Percentiles rank a stretch among this genome's conserved stretches.
These are phyloP conservation scores for Lithospermum erythrorhizon DNA, from an alignment of 257 asterid species.

Conservation along the genomic window DNA sequence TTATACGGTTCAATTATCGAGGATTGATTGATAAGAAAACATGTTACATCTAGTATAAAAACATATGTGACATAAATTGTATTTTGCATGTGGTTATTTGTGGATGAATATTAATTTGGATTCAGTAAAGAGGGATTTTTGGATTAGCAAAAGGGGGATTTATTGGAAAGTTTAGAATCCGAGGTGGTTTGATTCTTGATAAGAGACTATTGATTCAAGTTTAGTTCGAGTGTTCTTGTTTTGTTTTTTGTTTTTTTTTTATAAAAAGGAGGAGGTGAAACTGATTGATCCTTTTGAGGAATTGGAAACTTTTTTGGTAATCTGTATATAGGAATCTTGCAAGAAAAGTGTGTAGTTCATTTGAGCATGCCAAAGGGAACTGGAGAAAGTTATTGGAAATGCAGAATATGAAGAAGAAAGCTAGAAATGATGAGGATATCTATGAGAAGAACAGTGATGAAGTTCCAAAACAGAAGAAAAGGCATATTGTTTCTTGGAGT, in stretches of 20 bases:
- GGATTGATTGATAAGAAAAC: background rate
- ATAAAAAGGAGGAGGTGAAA: conserved; percentile 27
- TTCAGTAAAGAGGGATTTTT: no score
- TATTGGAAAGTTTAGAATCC: background rate
- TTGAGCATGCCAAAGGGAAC: conserved; percentile 75
- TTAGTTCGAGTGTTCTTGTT: conserved; percentile 10
- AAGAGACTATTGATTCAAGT: conserved; percentile 18
- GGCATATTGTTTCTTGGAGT: conserved; percentile 98
- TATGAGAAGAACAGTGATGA: background rate
- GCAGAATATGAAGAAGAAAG: conserved; percentile 64
- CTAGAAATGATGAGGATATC: conserved; percentile 14
- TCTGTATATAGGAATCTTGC: conserved; percentile 32
- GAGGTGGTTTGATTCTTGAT: conserved; percentile 13
- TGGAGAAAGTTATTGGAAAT: conserved; percentile 28
- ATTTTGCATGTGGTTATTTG: background rate
- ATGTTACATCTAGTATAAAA: no score
- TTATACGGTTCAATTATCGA: conserved; percentile 2
- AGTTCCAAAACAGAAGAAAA: conserved; percentile 64
- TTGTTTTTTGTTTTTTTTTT: conserved; percentile 31
- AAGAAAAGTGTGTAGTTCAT: conserved; percentile 22
- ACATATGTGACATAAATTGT: background rate
- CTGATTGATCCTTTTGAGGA: conserved; percentile 26
- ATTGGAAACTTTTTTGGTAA: no score
- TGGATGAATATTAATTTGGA: background rate
- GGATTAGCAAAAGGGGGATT: no score